Percentiles rank a stretch among this genome's conserved stretches.
Evolutionary conservation across 1,284 basidiomycete species (phyloP).

Genomic region (Fistulinella staudtii): DNA sequence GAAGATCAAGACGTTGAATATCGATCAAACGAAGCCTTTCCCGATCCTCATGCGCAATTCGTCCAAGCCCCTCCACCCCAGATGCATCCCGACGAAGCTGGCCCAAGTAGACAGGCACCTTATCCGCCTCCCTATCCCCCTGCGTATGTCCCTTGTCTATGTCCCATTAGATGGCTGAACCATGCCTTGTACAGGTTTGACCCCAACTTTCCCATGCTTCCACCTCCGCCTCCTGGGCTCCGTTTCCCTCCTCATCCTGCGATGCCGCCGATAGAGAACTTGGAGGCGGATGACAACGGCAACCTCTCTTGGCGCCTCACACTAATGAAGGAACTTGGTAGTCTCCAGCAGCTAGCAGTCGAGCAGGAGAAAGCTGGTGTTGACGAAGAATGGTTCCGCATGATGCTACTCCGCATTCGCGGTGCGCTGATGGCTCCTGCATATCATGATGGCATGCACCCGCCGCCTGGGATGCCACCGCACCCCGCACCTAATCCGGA

Average conservation of each 20-base stretch:
- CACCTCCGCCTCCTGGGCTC: constrained; percentile 51
- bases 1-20: constrained; percentile 62
- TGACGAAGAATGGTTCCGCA: constrained; percentile 76
- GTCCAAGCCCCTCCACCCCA: constrained; percentile 45
- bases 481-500: constrained; percentile 35
- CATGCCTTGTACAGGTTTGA: constrained; percentile 49
- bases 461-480: constrained; percentile 44
- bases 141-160: constrained; percentile 20
- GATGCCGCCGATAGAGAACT: constrained; percentile 56
- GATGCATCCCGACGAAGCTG: constrained; percentile 55
- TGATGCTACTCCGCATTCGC: constrained; percentile 73
- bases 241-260: constrained; percentile 57
- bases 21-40: constrained; percentile 47
- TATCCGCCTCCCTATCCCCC: constrained; percentile 54
- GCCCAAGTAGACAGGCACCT: constrained; percentile 51
- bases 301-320: constrained; percentile 73
- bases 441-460: constrained; percentile 57
- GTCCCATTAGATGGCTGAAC: neutral
- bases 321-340: constrained; percentile 72
- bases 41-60: constrained; percentile 53
- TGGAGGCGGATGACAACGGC: constrained; percentile 72
- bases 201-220: constrained; percentile 61
- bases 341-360: constrained; percentile 63
- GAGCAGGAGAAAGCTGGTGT: constrained; percentile 77
- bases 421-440: constrained; percentile 62